These are phyloP conservation scores for Ophidiomyces ophidiicola DNA, from an alignment of 2,329 filamentous ascomycete genomes.

Conservation along the genomic window DNA sequence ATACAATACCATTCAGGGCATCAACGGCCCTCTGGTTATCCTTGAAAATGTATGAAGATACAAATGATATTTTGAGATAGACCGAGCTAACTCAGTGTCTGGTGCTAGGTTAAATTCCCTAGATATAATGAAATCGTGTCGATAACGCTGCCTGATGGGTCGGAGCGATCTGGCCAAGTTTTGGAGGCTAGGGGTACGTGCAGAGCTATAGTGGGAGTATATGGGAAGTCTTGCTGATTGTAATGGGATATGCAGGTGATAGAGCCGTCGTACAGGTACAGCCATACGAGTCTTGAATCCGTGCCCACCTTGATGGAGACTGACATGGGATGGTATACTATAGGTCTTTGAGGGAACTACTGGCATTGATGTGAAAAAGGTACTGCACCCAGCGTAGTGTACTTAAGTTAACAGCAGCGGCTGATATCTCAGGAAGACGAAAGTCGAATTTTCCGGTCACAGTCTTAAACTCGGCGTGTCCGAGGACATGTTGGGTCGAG, in stretches of 20 bases:
- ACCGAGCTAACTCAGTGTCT: not conserved
- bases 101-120: slow-evolving; percentile 86
- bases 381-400: slow-evolving; percentile 29
- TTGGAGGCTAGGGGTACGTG: slow-evolving; percentile 83
- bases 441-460: slow-evolving; percentile 92
- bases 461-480: slow-evolving; percentile 98
- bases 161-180: slow-evolving; percentile 85
- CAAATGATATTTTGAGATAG: slow-evolving; percentile 6
- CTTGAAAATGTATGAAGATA: slow-evolving; percentile 69
- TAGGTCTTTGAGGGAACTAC: slow-evolving; percentile 95
- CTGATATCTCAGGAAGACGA: slow-evolving; percentile 52
- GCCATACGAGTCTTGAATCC: too few species aligned
- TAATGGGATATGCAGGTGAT: slow-evolving; percentile 48
- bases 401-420: slow-evolving; percentile 10
- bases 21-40: slow-evolving; percentile 96
- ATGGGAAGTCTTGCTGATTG: slow-evolving; percentile 2
- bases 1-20: slow-evolving; percentile 96
- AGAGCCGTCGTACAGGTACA: slow-evolving; percentile 90
- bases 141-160: slow-evolving; percentile 88
- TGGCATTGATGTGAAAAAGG: slow-evolving; percentile 98
- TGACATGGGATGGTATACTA: slow-evolving; percentile 29
- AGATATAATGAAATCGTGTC: slow-evolving; percentile 96
- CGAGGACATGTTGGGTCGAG: slow-evolving; percentile 97
- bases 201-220: slow-evolving; percentile 3
- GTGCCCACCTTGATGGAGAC: not conserved